Percentiles rank a stretch among this genome's conserved stretches.
Evolutionary conservation across 345 rosid genomes (phyloP).

Genomic region (Angophora floribunda): DNA sequence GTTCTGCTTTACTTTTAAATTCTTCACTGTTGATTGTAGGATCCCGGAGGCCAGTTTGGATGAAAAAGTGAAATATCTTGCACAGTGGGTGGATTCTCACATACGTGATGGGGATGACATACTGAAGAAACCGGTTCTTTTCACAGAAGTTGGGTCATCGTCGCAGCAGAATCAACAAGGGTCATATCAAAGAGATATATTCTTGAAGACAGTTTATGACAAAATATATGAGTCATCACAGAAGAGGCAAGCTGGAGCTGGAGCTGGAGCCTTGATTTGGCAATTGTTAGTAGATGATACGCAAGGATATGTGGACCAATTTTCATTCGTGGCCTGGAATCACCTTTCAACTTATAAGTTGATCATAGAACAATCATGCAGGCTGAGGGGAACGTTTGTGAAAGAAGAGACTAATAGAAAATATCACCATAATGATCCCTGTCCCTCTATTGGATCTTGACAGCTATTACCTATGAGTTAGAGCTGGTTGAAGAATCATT

Average conservation of each 20-base stretch:
- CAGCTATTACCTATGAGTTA: background rate
- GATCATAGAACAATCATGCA: conserved; percentile 23
- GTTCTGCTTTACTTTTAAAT: background rate
- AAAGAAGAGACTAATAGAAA: background rate
- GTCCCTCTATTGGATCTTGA: background rate
- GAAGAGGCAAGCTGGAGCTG: conserved; percentile 18
- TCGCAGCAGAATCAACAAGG: conserved; percentile 3
- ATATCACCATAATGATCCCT: background rate
- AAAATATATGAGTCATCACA: conserved; percentile 22
- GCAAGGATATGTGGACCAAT: conserved; percentile 16
- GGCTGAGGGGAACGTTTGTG: conserved; percentile 3
- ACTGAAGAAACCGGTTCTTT: conserved; percentile 27
- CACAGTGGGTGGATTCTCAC: conserved; percentile 27
- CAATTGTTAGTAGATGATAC: conserved; percentile 23
- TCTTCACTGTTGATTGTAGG: conserved; percentile 2
- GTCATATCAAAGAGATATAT: conserved; percentile 1
- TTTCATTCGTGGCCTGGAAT: conserved; percentile 18
- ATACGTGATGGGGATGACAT: conserved; percentile 13
- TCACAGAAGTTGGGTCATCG: conserved; percentile 28
- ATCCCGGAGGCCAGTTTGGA: conserved; percentile 14
- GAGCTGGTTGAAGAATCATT: background rate
- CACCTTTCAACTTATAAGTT: conserved; percentile 22
- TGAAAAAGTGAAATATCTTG: conserved; percentile 17
- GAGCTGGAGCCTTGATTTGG: conserved; percentile 33
- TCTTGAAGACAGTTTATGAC: conserved; percentile 14